phyloP scores from a whole-genome alignment of 257 asterid genomes.

The Orobanche coerulescens region DNA sequence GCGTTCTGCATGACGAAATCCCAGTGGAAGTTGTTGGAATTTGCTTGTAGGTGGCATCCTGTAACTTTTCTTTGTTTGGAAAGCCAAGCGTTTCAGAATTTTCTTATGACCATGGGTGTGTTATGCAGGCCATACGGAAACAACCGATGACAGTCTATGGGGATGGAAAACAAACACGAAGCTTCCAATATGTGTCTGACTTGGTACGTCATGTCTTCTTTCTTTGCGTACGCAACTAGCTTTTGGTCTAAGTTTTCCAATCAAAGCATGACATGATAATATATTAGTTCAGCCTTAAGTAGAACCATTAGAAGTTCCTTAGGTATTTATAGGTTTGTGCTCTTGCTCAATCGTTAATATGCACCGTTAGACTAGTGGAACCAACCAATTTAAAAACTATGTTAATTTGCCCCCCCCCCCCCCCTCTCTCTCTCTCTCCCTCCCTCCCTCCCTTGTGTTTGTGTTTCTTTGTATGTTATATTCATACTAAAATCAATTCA shows the following conservation, averaged over 20 bases:
- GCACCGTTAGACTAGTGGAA: background rate
- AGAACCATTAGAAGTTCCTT: background rate
- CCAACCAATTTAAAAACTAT: background rate
- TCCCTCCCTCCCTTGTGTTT: background rate
- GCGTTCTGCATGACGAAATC: background rate
- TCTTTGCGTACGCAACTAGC: background rate
- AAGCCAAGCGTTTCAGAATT: background rate
- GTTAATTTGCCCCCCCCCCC: no score
- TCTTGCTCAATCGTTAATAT: background rate
- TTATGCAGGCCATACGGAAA: conserved; percentile 71
- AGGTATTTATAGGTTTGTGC: background rate
- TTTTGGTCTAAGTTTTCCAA: background rate
- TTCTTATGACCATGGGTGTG: conserved; percentile 14
- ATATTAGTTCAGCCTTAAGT: background rate
- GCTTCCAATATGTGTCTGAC: conserved; percentile 91
- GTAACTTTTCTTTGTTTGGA: background rate
- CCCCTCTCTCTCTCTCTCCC: background rate
- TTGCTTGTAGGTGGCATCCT: background rate
- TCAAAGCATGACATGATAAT: background rate
- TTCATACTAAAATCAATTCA: background rate
- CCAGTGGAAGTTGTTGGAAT: no score
- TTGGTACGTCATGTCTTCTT: conserved; percentile 51
- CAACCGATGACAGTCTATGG: conserved; percentile 92
- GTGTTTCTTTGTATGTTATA: no score
- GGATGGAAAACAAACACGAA: conserved; percentile 91